Base-by-base conservation (phyloP, 805 yeast species). In the Nakazawaea anatomiae region DNA sequence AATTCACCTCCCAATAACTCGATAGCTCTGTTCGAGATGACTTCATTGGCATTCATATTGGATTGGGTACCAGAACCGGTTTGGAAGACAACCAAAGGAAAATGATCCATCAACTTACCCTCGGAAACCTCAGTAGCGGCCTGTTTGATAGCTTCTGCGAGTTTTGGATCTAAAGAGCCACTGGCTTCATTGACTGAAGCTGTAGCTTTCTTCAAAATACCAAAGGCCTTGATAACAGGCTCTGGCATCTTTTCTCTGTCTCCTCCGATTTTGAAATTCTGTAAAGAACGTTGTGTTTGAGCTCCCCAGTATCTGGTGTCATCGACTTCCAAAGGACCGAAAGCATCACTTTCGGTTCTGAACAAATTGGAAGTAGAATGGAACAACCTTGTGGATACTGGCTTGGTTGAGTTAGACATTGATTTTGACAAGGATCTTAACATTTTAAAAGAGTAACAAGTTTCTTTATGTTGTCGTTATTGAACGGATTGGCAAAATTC, bases 61-160 rank as follows among this genome's bases (percentile, higher is more conserved):
- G 96, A 85, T 74, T 94, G 99, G 52, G 99, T 94, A 69, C 99
- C 99, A 34, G 96, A 88, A 54, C 99, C 99, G 54, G 99, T 94
- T 76, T 94, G 99, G 87, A 90, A 94, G 38, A 94, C 97, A 53
- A 94, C 99, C 68, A 94, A 77, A 52, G 99, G 99, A 84, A 94
- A 94, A 71, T 94, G 96, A 63, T 87, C 96, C 56, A 82, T 79
- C 66, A 94, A 80, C 70, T 89, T 88, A 58, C 99, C 99, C 60
- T 85, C 89, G 46, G 87, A 77, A 39, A 94, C 98, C 71, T 94
- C 99, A 60, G 90, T 86, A 53, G 98, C 97, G 47, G 98, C 99
- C 67, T 83, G 78, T 73, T 88, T 84, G 66, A 94, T 94, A 47
- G 96, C 96, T 38, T 71, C 73, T 7, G 97, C 83, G 44, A 92